Percentiles rank a stretch among this genome's conserved stretches.
Conservation (phyloP, 495 filamentous ascomycete genomes). For the Lophium mytilinum region DNA sequence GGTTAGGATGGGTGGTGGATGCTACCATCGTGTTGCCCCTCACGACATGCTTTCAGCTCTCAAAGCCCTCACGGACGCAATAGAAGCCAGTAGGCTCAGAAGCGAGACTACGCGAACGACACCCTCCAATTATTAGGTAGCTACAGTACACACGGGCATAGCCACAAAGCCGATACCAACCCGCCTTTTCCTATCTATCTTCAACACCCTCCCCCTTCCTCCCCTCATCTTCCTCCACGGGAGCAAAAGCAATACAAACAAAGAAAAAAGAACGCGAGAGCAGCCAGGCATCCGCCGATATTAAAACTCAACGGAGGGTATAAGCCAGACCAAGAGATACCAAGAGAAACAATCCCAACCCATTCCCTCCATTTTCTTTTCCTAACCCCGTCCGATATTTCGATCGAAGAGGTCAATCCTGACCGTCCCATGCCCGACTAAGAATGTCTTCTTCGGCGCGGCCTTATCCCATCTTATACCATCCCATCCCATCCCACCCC, state of each 20-base stretch:
- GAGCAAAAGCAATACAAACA: background rate
- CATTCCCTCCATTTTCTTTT: background rate
- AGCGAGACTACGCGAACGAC: no score
- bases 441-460: background rate
- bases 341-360: background rate
- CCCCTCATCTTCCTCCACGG: no score
- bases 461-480: background rate
- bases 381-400: background rate
- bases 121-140: no score
- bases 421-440: background rate
- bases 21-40: no score
- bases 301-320: background rate
- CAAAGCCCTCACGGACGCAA: no score
- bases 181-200: no score
- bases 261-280: background rate
- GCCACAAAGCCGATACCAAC: no score
- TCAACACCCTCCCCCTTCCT: no score
- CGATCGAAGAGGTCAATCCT: background rate
- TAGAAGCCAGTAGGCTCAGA: no score
- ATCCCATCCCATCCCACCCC: background rate
- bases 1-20: no score
- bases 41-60: no score
- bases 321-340: background rate
- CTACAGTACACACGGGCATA: no score
- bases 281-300: background rate